These are phyloP conservation scores for Lichtheimia corymbifera DNA, from an alignment of 371 early-diverging fungal species.

Conservation along the genomic window DNA sequence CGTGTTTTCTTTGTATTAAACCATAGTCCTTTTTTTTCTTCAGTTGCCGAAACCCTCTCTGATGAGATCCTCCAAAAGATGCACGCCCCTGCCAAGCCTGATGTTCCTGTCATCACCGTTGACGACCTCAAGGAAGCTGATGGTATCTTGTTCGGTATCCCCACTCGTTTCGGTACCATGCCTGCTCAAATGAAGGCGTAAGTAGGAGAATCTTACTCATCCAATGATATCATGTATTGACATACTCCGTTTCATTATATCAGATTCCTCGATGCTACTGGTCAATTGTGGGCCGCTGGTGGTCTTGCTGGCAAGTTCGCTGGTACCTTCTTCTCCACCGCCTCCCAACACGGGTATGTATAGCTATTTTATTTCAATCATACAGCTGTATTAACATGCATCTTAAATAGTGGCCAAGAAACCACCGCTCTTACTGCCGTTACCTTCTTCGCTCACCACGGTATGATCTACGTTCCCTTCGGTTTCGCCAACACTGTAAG, in stretches of 20 bases:
- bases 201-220: not conserved
- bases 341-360: constrained; percentile 53
- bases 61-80: constrained; percentile 70
- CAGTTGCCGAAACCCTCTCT: constrained; percentile 65
- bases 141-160: constrained; percentile 72
- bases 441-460: constrained; percentile 71
- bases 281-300: constrained; percentile 64
- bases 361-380: no score
- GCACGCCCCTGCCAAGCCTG: constrained; percentile 64
- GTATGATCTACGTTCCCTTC: constrained; percentile 71
- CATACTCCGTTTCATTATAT: no score
- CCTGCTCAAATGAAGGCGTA: constrained; percentile 56
- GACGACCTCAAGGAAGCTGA: constrained; percentile 68
- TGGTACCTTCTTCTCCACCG: constrained; percentile 71
- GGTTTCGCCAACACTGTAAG: constrained; percentile 43
- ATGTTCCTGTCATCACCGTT: constrained; percentile 64
- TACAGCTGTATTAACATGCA: no score
- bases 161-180: constrained; percentile 54
- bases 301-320: constrained; percentile 65
- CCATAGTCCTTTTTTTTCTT: not conserved
- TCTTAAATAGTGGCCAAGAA: constrained; percentile 56
- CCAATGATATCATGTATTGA: no score
- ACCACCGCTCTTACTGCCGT: constrained; percentile 65
- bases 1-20: not conserved
- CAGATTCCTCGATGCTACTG: constrained; percentile 60